Evolutionary conservation across 2,329 filamentous ascomycete species (phyloP).

Genomic region (Rhinocladiella mackenziei): DNA sequence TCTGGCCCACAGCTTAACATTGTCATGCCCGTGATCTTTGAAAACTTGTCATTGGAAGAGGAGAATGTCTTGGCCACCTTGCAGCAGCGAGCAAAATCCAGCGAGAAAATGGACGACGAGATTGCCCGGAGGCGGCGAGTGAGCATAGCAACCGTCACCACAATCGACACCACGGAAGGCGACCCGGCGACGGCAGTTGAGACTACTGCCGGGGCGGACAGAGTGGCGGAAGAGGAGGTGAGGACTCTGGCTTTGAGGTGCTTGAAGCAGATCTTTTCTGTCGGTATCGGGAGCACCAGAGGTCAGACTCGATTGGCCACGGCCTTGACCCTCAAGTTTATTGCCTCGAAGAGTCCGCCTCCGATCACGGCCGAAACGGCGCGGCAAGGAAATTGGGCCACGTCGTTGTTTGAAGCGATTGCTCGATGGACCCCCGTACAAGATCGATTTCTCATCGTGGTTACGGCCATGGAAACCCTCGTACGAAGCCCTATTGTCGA

Average conservation of each 20-base stretch:
- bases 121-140: constrained; percentile 62
- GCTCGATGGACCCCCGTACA: constrained; percentile 89
- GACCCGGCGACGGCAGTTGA: constrained; percentile 64
- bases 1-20: constrained; percentile 71
- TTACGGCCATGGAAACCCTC: constrained; percentile 74
- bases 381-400: constrained; percentile 67
- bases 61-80: constrained; percentile 66
- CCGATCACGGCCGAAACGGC: constrained; percentile 41
- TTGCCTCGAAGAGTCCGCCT: constrained; percentile 55
- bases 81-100: constrained; percentile 61
- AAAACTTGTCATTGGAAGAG: constrained; percentile 76
- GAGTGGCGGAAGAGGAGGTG: constrained; percentile 82
- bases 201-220: constrained; percentile 82
- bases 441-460: constrained; percentile 84
- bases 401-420: constrained; percentile 73
- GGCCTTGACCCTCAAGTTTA: constrained; percentile 67
- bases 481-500: constrained; percentile 65
- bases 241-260: constrained; percentile 80
- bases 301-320: constrained; percentile 77
- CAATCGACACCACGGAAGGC: constrained; percentile 65
- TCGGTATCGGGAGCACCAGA: constrained; percentile 61
- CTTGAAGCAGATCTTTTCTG: constrained; percentile 77
- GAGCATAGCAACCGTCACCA: constrained; percentile 74
- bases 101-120: constrained; percentile 66
- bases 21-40: constrained; percentile 78